Evolutionary conservation across 805 yeast species (phyloP), one percentile per base, ranked within the genome.

Genomic region (Ogataea neopini): DNA sequence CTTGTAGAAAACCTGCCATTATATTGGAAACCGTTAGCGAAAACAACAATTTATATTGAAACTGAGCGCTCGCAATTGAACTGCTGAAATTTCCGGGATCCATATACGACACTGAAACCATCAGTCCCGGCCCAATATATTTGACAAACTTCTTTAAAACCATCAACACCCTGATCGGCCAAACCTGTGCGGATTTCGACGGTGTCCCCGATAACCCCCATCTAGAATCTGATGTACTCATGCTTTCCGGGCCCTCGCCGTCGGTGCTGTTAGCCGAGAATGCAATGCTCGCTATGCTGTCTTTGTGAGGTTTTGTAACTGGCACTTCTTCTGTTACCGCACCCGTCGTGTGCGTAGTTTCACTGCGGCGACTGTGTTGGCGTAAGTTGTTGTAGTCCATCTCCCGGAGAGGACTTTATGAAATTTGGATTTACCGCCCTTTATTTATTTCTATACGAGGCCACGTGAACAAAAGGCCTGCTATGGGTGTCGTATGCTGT

Each of bases 71-170:
- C 7, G 94, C 87, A 11, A 92, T 96, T 8, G 94, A 96, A 1
- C 97, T 88, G 32, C 96, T 86, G 67, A 91, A 92, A 69, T 94
- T 92, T 4, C 99, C 99, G 0, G 99, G 98, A 60, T 92, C 98
- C 89, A 94, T 88, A 65, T 91, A 94, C 0, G 97, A 92, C 28
- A 92, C 96, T 4, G 91, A 79, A 2, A 94, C 96, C 96, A 92
- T 86, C 40, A 92, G 71, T 0, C 99, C 98, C 0, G 98, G 98
- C 0, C 98, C 98, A n/a, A 92, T 74, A 63, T 71, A 74, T 23
- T 60, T 56, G 49, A 71, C 47, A 63, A 75, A 77, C 47, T 74
- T 76, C 43, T 47, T 56, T 14, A 65, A 25, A 1, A 53, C 49
- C 28, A 26, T n/a, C 8, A 56, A 10, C 9, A 56, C 35, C 13